These are phyloP conservation scores for Lichtheimia corymbifera DNA, from an alignment of 371 early-diverging fungal genomes.

Conservation along the genomic window DNA sequence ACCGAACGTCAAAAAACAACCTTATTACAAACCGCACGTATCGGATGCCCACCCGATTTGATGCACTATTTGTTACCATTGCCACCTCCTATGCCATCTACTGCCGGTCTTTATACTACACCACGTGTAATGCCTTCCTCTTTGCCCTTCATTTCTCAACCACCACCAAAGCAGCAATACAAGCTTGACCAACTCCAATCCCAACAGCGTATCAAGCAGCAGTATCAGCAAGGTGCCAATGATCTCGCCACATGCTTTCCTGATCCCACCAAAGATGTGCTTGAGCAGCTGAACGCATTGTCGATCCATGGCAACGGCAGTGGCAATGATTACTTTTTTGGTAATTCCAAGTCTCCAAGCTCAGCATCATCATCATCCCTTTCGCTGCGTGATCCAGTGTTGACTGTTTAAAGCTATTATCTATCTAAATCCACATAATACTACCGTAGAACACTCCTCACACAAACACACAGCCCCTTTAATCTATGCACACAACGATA, in stretches of 20 bases:
- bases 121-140: not conserved
- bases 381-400: constrained; percentile 3
- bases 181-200: not conserved
- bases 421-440: no score
- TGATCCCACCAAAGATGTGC: constrained; percentile 1
- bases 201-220: not conserved
- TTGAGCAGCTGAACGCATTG: not conserved
- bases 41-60: constrained; percentile 31
- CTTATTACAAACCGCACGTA: constrained; percentile 52
- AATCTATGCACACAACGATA: no score
- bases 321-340: not conserved
- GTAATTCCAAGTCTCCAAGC: not conserved
- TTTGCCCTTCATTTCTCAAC: not conserved
- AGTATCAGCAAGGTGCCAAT: not conserved
- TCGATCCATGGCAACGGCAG: not conserved
- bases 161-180: not conserved
- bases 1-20: constrained; percentile 75
- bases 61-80: constrained; percentile 14
- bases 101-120: not conserved
- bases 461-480: not conserved
- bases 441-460: no score
- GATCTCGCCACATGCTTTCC: not conserved
- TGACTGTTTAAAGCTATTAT: not conserved
- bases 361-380: constrained; percentile 2
- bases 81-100: constrained; percentile 1